These are phyloP conservation scores for Cryptococcus wingfieldii DNA, from an alignment of 1,284 basidiomycete species.

Conservation along the genomic window DNA sequence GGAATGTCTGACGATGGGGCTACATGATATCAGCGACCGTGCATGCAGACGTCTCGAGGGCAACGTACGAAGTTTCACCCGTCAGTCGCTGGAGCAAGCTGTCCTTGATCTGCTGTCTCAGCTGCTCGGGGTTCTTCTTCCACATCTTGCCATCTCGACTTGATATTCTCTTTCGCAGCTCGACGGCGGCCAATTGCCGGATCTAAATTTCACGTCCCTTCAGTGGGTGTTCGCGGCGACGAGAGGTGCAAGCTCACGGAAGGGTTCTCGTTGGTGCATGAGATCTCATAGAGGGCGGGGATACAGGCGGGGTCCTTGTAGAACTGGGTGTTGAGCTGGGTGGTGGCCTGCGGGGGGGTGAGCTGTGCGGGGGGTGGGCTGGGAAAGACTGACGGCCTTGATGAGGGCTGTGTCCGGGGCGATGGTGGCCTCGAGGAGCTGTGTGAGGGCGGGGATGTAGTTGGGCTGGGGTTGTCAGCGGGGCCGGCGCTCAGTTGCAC, in stretches of 20 bases:
- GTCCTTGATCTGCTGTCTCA: conserved; percentile 79
- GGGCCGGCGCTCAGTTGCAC: background rate
- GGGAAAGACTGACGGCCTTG: conserved; percentile 62
- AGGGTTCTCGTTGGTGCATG: conserved; percentile 74
- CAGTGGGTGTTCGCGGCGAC: background rate
- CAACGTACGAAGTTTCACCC: conserved; percentile 67
- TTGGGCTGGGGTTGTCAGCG: conserved; percentile 22
- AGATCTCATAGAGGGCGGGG: conserved; percentile 82
- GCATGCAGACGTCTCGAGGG: background rate
- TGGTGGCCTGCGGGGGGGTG: conserved; percentile 66
- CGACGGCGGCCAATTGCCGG: conserved; percentile 96
- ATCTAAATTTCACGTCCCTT: conserved; percentile 55
- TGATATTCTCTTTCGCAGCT: conserved; percentile 86
- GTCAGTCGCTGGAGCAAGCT: conserved; percentile 77
- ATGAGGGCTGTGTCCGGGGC: conserved; percentile 80
- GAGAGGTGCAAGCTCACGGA: conserved; percentile 43
- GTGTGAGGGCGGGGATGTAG: conserved; percentile 65
- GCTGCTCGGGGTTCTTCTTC: conserved; percentile 65
- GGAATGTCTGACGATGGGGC: conserved; percentile 81
- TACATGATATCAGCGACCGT: conserved; percentile 38
- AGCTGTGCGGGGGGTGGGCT: background rate
- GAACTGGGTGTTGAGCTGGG: conserved; percentile 81
- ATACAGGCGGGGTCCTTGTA: conserved; percentile 90
- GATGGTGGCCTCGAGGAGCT: conserved; percentile 75
- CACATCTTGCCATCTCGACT: conserved; percentile 79